Evolutionary conservation across 805 yeast genomes (phyloP).

Genomic region (Maudiozyma barnettii): DNA sequence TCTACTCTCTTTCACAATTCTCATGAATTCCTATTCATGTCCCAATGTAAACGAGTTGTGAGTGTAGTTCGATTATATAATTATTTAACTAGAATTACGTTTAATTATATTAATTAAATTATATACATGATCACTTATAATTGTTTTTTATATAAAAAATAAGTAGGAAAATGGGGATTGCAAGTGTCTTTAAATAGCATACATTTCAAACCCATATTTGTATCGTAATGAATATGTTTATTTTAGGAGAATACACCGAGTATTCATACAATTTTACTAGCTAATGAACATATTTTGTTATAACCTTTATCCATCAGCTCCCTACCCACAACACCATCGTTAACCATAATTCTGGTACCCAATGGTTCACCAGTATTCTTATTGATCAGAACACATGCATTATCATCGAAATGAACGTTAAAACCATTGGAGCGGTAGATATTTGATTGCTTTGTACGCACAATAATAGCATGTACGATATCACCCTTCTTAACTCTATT

Average conservation of each 20-base stretch:
- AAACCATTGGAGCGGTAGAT: constrained; percentile 80
- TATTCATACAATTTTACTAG: constrained; percentile 64
- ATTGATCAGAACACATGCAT: constrained; percentile 91
- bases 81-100: too few species aligned
- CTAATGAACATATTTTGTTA: constrained; percentile 80
- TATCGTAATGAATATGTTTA: too few species aligned
- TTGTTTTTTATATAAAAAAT: too few species aligned
- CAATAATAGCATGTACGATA: constrained; percentile 89
- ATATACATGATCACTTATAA: neutral
- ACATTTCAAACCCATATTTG: too few species aligned
- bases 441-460: constrained; percentile 72
- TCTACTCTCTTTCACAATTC: too few species aligned
- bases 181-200: too few species aligned
- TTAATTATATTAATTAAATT: neutral
- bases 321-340: constrained; percentile 66
- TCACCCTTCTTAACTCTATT: constrained; percentile 91
- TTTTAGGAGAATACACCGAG: too few species aligned
- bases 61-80: too few species aligned
- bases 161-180: too few species aligned
- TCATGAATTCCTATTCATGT: too few species aligned
- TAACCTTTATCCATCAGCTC: constrained; percentile 77
- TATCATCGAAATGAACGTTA: constrained; percentile 80
- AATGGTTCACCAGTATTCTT: constrained; percentile 83
- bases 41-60: too few species aligned
- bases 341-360: constrained; percentile 69